Evolutionary conservation across 352 stramenopile species (phyloP).

Genomic region (Aphanomyces invadans): DNA sequence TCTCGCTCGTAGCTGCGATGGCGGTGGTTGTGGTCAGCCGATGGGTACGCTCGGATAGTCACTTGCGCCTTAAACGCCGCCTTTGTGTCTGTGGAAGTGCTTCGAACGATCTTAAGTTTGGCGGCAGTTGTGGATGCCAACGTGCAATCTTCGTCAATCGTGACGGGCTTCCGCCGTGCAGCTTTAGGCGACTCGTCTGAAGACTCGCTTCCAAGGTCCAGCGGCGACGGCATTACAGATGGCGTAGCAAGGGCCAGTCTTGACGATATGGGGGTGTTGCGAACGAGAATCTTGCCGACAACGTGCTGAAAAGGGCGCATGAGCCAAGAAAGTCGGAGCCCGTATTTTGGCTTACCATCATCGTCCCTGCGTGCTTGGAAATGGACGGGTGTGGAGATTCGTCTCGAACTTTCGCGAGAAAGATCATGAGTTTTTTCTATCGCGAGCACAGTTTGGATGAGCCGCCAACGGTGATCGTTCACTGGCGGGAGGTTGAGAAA

Average conservation of each 20-base stretch:
- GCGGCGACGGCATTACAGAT: conserved; percentile 6
- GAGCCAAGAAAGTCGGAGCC: background rate
- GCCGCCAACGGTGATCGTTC: background rate
- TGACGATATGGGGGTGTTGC: conserved; percentile 1
- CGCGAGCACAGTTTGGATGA: background rate
- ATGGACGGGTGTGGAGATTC: conserved; percentile 71
- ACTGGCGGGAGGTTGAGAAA: too few species aligned
- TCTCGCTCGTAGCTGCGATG: background rate
- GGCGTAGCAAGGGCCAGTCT: background rate
- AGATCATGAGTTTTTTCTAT: conserved; percentile 55
- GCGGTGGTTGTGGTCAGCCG: background rate
- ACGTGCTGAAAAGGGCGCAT: conserved; percentile 7
- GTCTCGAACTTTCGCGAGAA: conserved; percentile 68
- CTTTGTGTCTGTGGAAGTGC: conserved; percentile 36
- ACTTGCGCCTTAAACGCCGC: background rate
- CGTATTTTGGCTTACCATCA: conserved; percentile 32
- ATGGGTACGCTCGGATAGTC: conserved; percentile 1
- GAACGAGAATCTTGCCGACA: conserved; percentile 23
- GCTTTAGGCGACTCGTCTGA: background rate
- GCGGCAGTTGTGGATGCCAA: conserved; percentile 32
- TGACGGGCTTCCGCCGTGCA: conserved; percentile 11
- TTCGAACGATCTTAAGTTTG: conserved; percentile 61
- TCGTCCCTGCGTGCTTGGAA: conserved; percentile 57
- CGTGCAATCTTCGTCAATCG: conserved; percentile 23
- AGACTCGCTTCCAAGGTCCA: conserved; percentile 20